Evolutionary conservation across 768 basidiomycete genomes (phyloP).

Genomic region (Mycena albidolilacea): DNA sequence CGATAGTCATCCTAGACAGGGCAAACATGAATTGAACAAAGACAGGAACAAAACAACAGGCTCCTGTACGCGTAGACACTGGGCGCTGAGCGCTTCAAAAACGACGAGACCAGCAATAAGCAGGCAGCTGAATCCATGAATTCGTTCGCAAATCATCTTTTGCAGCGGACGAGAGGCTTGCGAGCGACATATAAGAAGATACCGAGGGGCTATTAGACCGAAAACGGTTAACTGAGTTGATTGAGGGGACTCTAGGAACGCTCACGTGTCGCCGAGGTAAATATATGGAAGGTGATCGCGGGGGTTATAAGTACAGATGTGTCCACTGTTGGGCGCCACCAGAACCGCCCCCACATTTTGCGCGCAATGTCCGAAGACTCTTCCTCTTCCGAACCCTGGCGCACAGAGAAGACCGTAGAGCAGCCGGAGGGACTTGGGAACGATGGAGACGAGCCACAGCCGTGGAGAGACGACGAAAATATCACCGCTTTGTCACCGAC

Average conservation of each 20-base stretch:
- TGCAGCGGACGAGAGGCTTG: too few species aligned
- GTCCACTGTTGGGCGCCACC: too few species aligned
- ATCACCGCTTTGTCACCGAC: slow-evolving; percentile 20
- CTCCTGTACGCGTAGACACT: too few species aligned
- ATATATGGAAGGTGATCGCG: background rate
- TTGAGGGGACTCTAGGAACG: background rate
- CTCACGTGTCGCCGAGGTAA: slow-evolving; percentile 1
- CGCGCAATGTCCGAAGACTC: slow-evolving; percentile 12
- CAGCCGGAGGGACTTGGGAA: background rate
- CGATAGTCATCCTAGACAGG: too few species aligned
- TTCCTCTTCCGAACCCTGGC: slow-evolving; percentile 12
- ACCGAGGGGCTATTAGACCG: background rate
- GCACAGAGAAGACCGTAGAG: background rate
- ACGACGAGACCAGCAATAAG: background rate
- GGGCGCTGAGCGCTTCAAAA: background rate
- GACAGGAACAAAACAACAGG: background rate
- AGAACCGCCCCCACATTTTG: background rate
- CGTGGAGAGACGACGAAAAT: slow-evolving; percentile 27
- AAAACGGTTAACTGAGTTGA: background rate
- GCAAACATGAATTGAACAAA: too few species aligned
- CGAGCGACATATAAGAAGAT: too few species aligned
- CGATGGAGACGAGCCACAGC: background rate
- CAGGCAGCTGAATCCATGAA: background rate
- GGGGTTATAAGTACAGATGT: background rate
- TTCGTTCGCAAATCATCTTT: too few species aligned